Percentiles rank a stretch among this genome's conserved stretches.
Conservation (phyloP, 805 yeast species). For the Sugiyamaella boreocaroliniensis region DNA sequence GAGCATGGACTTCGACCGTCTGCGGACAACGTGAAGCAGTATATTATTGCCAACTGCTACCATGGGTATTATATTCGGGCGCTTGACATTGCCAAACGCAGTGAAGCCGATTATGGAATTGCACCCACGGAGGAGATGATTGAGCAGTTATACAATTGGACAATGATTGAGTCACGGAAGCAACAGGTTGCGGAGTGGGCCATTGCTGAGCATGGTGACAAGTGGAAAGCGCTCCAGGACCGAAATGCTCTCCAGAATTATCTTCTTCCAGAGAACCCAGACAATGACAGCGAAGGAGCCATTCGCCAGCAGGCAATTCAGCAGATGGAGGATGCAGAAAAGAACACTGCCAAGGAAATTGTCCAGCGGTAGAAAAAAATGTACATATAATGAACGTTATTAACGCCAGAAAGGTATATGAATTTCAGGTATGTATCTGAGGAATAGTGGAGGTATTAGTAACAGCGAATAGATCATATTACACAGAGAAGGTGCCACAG, state of each 20-base stretch:
- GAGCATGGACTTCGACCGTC: constrained; percentile 47
- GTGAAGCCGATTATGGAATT: constrained; percentile 35
- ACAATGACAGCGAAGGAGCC: constrained; percentile 28
- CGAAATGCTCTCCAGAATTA: constrained; percentile 27
- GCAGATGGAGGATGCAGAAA: constrained; percentile 14
- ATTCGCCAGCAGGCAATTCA: constrained; percentile 22
- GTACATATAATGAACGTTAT: too few relatives aligned
- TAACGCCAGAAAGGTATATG: too few relatives aligned
- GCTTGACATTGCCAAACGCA: constrained; percentile 40
- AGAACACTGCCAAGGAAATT: not conserved
- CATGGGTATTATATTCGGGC: constrained; percentile 57
- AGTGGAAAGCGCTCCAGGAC: constrained; percentile 36
- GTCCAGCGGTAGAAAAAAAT: too few relatives aligned
- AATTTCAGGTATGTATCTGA: too few relatives aligned
- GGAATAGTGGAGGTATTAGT: too few relatives aligned
- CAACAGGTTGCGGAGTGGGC: constrained; percentile 38
- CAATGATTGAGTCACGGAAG: constrained; percentile 35
- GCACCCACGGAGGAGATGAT: constrained; percentile 22
- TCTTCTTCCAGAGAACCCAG: constrained; percentile 26
- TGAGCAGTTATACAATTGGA: constrained; percentile 38
- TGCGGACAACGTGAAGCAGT: constrained; percentile 48
- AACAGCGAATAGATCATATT: too few relatives aligned
- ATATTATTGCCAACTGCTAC: constrained; percentile 62
- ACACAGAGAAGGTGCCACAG: too few relatives aligned
- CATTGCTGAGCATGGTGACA: constrained; percentile 24